These are phyloP conservation scores for Mucor irregularis DNA, from an alignment of 371 early-diverging fungal genomes.

Conservation along the genomic window DNA sequence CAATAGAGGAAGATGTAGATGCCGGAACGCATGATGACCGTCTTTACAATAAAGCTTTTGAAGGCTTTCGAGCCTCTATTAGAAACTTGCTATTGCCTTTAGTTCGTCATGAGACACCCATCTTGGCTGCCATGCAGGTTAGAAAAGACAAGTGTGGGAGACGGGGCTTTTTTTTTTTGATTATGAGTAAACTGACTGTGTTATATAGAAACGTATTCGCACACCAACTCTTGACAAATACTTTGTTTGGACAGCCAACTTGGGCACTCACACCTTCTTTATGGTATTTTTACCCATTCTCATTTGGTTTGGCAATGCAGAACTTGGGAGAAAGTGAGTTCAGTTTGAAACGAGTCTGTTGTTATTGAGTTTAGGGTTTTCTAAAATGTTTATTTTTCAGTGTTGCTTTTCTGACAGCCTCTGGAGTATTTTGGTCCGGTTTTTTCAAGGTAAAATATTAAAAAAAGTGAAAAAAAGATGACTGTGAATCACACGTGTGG, in stretches of 20 bases:
- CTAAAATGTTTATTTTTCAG: slow-evolving; percentile 23
- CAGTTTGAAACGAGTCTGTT: neutral
- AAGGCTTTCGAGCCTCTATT: slow-evolving; percentile 48
- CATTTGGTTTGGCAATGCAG: slow-evolving; percentile 70
- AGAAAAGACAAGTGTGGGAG: too few relatives aligned
- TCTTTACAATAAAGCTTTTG: slow-evolving; percentile 47
- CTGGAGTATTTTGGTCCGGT: slow-evolving; percentile 71
- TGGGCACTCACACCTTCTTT: slow-evolving; percentile 78
- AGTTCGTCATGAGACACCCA: slow-evolving; percentile 57
- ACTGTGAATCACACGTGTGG: too few relatives aligned
- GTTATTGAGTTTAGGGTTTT: neutral
- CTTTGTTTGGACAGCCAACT: slow-evolving; percentile 64
- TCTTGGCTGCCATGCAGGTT: slow-evolving; percentile 62
- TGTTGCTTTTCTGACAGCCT: slow-evolving; percentile 50
- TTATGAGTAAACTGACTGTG: too few relatives aligned
- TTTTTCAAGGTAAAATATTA: slow-evolving; percentile 58
- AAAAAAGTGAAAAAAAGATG: neutral
- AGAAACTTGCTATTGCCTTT: slow-evolving; percentile 53
- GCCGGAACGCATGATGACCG: slow-evolving; percentile 51
- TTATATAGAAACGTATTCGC: slow-evolving; percentile 41
- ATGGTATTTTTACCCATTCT: slow-evolving; percentile 68
- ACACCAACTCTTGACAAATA: slow-evolving; percentile 56
- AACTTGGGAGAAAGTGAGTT: slow-evolving; percentile 58
- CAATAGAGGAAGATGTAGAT: slow-evolving; percentile 41
- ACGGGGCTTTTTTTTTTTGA: too few relatives aligned